Base-by-base conservation (phyloP, 306 rosid genomes). In the Astragalus glycyphyllos region DNA sequence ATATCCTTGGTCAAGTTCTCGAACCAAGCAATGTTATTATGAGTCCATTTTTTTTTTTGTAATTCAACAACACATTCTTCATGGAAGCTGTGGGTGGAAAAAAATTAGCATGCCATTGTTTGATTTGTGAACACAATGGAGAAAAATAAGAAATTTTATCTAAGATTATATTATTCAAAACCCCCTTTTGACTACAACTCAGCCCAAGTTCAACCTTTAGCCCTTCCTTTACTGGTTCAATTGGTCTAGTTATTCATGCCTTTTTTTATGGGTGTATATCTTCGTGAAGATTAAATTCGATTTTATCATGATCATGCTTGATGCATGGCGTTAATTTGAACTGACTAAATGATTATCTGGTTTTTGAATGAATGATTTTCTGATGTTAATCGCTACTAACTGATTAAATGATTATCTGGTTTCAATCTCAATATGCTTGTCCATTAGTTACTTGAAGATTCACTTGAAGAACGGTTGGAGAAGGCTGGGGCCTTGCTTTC, bases 361-460 rank as follows among this genome's bases (percentile, higher is more conserved):
- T 49, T 51, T 75, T 69, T 44, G 10, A 64, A 32, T 23, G 29
- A 62, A 69, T 5, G 40, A 4, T 40, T 38, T 53, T 65, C 37
- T 17, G 58, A 54, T 58, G 7, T 55, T 5, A 20, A 58, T 64
- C 65, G 38, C 57, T 51, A 34, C 45, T 57, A 58, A 17, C 58
- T 41, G 62, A 37, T 41, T 51, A 44, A 45, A 16, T 68, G 48
- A 40, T 55, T 65, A 29, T 64, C 48, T 62, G 73, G 16, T 76
- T 72, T 74, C 3, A 20, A 20, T 75, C 56, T 65, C 29, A 54
- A 50, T 61, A 47, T 65, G 65, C 13, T 64, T 73, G 35, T 73
- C 65, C 73, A 10, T 10, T 74, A 91, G 99, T 80, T 91, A 86
- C 97, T 95, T 41, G 96, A 95, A 86, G 97, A 91, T 79, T 87